Percentiles rank a stretch among this genome's conserved stretches.
These are phyloP conservation scores for Senna tora DNA, from an alignment of 306 rosid genomes.

Conservation along the genomic window DNA sequence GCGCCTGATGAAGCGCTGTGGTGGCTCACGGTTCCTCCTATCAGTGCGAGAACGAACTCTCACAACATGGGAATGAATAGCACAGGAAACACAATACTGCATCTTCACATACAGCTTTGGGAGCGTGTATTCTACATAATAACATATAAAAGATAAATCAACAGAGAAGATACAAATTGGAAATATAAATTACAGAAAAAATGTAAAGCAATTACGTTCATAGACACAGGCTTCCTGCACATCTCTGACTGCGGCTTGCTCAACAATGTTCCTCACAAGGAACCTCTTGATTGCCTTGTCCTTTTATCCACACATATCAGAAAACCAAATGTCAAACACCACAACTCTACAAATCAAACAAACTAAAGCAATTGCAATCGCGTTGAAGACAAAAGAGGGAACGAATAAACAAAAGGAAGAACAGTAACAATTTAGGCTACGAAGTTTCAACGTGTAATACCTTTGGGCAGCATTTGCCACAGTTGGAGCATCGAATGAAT, in stretches of 20 bases:
- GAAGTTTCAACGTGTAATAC: conserved; percentile 24
- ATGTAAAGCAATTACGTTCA: conserved; percentile 55
- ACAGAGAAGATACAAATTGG: neutral
- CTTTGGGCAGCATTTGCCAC: conserved; percentile 98
- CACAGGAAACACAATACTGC: conserved; percentile 97
- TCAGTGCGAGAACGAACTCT: conserved; percentile 87
- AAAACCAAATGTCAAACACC: neutral
- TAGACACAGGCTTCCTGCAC: conserved; percentile 96
- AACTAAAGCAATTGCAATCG: no score
- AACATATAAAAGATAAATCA: neutral
- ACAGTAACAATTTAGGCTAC: neutral
- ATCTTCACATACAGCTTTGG: conserved; percentile 96
- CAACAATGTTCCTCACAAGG: conserved; percentile 94
- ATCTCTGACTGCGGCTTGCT: conserved; percentile 96
- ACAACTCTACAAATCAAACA: neutral
- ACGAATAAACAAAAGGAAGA: neutral
- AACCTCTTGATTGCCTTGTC: conserved; percentile 82
- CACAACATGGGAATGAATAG: conserved; percentile 95
- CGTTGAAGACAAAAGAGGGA: neutral
- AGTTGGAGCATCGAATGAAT: conserved; percentile 88
- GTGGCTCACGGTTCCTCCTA: conserved; percentile 90
- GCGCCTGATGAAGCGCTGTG: conserved; percentile 85
- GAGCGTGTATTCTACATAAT: conserved; percentile 70
- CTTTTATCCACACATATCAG: conserved; percentile 34
- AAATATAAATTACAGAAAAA: neutral